Conservation (phyloP, 2,329 filamentous ascomycete genomes). For the Cordyceps cateniannulata region DNA sequence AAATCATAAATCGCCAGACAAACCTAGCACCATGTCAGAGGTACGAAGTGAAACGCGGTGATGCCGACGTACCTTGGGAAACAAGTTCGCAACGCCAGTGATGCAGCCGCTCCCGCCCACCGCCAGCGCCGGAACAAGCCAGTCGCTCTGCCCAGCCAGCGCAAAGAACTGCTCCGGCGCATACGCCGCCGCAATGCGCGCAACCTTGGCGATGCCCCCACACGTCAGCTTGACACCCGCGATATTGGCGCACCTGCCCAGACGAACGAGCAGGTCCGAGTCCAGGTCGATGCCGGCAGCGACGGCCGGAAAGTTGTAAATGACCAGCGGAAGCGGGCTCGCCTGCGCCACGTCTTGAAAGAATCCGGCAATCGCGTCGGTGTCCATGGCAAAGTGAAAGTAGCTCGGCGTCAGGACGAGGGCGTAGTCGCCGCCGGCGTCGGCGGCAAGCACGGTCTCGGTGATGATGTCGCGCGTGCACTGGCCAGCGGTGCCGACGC, state of each 20-base stretch:
- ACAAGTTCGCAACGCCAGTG: neutral
- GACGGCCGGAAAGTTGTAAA: slow-evolving; percentile 65
- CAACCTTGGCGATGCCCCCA: slow-evolving; percentile 55
- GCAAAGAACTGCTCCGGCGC: neutral
- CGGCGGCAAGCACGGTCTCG: neutral
- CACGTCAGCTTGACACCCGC: slow-evolving; percentile 63
- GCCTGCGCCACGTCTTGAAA: slow-evolving; percentile 49
- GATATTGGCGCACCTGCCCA: slow-evolving; percentile 40
- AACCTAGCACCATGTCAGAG: neutral
- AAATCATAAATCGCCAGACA: neutral
- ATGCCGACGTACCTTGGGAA: neutral
- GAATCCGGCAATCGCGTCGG: slow-evolving; percentile 30
- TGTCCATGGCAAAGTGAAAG: neutral
- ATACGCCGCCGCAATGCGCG: slow-evolving; percentile 39
- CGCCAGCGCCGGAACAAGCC: neutral
- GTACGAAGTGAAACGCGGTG: no score
- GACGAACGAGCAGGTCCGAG: slow-evolving; percentile 52
- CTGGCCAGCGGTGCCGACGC: neutral
- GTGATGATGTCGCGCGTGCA: neutral
- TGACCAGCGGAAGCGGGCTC: slow-evolving; percentile 49
- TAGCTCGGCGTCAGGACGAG: neutral
- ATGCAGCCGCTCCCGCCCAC: neutral
- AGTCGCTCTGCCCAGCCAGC: neutral
- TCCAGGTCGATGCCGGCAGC: slow-evolving; percentile 64
- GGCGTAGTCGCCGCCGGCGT: neutral